These are phyloP conservation scores for Nitzschia putrida DNA, from an alignment of 108 stramenopile genomes.

Conservation along the genomic window DNA sequence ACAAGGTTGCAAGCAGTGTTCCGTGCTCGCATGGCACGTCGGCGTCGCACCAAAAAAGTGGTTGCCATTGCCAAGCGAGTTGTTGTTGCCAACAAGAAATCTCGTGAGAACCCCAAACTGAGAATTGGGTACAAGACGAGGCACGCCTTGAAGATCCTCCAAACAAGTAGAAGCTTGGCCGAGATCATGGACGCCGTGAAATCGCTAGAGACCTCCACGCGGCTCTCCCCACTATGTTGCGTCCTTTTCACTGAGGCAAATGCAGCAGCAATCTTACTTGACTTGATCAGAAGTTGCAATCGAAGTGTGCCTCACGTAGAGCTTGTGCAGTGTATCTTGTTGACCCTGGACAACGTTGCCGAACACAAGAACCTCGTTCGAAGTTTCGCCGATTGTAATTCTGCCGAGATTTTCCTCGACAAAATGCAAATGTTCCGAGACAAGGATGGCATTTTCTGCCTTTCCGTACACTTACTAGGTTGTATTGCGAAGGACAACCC, in stretches of 20 bases:
- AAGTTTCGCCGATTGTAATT: constrained; percentile 44
- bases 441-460: constrained; percentile 64
- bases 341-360: constrained; percentile 75
- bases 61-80: constrained; percentile 26
- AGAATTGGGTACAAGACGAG: constrained; percentile 37
- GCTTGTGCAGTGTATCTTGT: constrained; percentile 66
- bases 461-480: constrained; percentile 40
- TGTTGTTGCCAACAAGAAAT: constrained; percentile 37
- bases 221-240: constrained; percentile 68
- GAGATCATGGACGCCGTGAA: constrained; percentile 76
- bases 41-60: constrained; percentile 22
- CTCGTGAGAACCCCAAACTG: constrained; percentile 39
- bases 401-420: constrained; percentile 70
- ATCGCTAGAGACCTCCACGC: constrained; percentile 69
- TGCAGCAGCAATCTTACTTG: constrained; percentile 69
- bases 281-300: constrained; percentile 81
- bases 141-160: constrained; percentile 53
- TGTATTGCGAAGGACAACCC: constrained; percentile 13
- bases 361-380: constrained; percentile 46
- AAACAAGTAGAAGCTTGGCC: constrained; percentile 56
- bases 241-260: constrained; percentile 56
- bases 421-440: constrained; percentile 89
- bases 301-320: constrained; percentile 89
- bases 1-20: constrained; percentile 32
- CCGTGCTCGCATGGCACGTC: constrained; percentile 23